phyloP scores from a whole-genome alignment of 2,329 filamentous ascomycete genomes.

The Fusarium pseudoanthophilum region DNA sequence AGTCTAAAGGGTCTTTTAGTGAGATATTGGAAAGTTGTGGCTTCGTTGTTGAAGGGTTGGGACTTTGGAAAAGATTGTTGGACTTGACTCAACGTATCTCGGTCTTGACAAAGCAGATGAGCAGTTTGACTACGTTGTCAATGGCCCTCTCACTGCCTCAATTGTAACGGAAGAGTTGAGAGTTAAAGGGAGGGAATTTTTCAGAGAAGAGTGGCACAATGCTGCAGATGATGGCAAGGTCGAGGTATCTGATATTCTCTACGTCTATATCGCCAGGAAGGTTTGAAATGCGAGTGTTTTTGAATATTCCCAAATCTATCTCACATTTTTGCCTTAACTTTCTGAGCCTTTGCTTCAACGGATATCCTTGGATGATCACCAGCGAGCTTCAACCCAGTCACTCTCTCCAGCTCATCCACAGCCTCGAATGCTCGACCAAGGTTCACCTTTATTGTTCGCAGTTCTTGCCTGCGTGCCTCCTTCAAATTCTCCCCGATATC shows the following conservation, averaged over 20 bases:
- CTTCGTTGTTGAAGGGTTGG: constrained; percentile 42
- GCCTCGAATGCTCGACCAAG: constrained; percentile 83
- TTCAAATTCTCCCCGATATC: constrained; percentile 96
- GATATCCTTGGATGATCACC: constrained; percentile 64
- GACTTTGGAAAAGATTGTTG: constrained; percentile 42
- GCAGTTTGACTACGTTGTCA: constrained; percentile 44
- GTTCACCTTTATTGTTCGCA: constrained; percentile 85
- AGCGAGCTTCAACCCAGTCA: constrained; percentile 75
- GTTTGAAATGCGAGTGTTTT: not conserved
- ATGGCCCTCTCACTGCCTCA: constrained; percentile 34
- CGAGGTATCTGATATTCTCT: constrained; percentile 43
- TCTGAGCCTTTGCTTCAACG: constrained; percentile 51
- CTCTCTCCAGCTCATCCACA: constrained; percentile 80
- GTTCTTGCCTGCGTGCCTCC: constrained; percentile 76
- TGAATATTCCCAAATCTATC: no score
- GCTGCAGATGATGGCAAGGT: constrained; percentile 46
- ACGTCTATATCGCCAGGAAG: constrained; percentile 47
- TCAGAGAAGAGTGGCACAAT: constrained; percentile 47
- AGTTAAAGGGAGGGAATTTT: constrained; percentile 41
- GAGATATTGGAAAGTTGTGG: constrained; percentile 44
- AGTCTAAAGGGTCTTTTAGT: constrained; percentile 44
- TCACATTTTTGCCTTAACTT: constrained; percentile 56
- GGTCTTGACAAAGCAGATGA: constrained; percentile 44
- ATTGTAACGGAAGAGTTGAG: constrained; percentile 38
- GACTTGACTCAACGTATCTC: constrained; percentile 38